phyloP scores from a whole-genome alignment of 176 grass and related monocot species.

The Aegilops speltoides region DNA sequence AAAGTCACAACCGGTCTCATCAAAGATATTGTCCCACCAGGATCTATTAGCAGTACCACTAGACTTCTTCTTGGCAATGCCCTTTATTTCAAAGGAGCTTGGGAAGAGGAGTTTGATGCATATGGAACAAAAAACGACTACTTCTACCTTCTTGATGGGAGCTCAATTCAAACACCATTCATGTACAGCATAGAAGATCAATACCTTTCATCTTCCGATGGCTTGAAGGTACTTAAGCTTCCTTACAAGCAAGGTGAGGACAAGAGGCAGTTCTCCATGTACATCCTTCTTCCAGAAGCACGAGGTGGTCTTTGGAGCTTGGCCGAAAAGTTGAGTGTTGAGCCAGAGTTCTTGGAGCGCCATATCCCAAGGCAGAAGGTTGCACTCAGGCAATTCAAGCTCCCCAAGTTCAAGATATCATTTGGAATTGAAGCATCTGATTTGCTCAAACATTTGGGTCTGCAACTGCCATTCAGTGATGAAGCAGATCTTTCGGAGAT shows the following conservation, averaged over 20 bases:
- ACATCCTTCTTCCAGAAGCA: constrained; percentile 1
- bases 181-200: neutral
- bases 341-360: neutral
- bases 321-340: neutral
- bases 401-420: constrained; percentile 8
- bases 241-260: neutral
- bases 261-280: neutral
- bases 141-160: neutral
- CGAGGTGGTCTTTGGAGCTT: neutral
- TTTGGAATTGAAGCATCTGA: neutral
- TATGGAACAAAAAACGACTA: neutral
- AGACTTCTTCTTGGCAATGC: neutral
- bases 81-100: constrained; percentile 10
- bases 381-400: neutral
- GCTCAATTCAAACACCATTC: constrained; percentile 10
- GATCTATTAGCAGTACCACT: neutral
- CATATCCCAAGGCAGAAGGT: neutral
- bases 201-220: neutral
- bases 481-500: neutral
- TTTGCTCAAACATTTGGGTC: neutral
- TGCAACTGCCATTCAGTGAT: neutral
- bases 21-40: neutral
- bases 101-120: neutral
- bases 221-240: neutral
- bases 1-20: neutral